Evolutionary conservation across 2,329 filamentous ascomycete species (phyloP), one percentile per base, ranked within the genome.

Genomic region (Ascochyta clinopodiicola): DNA sequence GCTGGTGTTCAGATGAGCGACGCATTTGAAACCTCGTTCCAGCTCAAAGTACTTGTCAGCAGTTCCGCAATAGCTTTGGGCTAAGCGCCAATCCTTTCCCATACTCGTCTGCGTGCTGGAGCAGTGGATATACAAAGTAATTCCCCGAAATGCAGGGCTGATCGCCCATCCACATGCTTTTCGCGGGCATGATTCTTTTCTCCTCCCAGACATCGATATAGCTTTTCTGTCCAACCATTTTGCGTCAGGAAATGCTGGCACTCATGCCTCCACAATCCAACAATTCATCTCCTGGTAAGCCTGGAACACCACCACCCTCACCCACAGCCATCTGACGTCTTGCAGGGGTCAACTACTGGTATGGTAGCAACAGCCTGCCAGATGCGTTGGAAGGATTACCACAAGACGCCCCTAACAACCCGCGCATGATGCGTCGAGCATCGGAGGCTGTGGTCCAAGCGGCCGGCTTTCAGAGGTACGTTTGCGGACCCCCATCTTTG

Each of bases 231-330:
- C 59, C 59, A 61, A 57, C 59, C 24, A 44, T 51, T 58, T 54
- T 54, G 43, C 59, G 39, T 55, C 61, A 59, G 70, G 68, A 69
- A 56, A 75, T 75, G 72, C 64, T 74, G 54, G 71, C 69, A 65
- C 63, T 71, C 69, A 75, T 74, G 72, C 67, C 70, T 71, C 61
- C 70, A 59, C 69, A 70, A 63, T 63, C 69, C 37, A 62, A 66
- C 58, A 70, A 72, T 52, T 68, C 70, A 44, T 69, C 70, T 56
- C 68, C 70, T 56, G 68, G 72, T 75, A 63, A 59, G 62, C 43
- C 48, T 47, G 51, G 48, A 38, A 10, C 44, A 52, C 40, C 19
- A 24, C 24, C 21, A 51, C n/a, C 32, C 35, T 42, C 49, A 38
- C 15, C 44, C 45, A 22, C 34, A 42, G 24, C 29, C 29, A 53